Evolutionary conservation across 2,329 filamentous ascomycete genomes (phyloP), one percentile per base, ranked within the genome.

Genomic region (Exophiala spinifera): DNA sequence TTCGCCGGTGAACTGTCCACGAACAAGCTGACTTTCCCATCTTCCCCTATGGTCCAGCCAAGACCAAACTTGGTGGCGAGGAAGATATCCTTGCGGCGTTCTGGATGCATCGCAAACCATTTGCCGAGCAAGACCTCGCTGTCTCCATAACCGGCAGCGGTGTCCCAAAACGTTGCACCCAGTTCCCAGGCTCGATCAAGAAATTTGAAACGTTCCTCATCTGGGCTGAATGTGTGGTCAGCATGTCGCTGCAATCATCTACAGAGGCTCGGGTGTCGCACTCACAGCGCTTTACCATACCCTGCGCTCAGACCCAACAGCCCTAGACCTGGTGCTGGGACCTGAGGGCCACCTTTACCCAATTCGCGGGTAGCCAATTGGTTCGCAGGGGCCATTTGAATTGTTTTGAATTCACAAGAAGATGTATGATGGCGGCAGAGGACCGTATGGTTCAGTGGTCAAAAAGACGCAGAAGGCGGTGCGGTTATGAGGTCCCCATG

Each of bases 141-240:
- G 28, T 54, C 51, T n/a, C 46, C 51, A n/a, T 53, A 53, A 20
- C 70, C 56, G 43, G 70, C 67, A 6, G 70, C 65, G 6, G 68
- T 72, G 53, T 77, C 74, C 74, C 75, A 77, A 49, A 74, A 73
- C 1, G 67, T 70, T 23, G 67, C 66, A 1, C 76, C 76, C 3
- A 71, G 57, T 34, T 75, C 69, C 28, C 28, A 31, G 28, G 28
- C 28, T 31, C 28, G 28, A 31, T 31, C 28, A 31, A 31, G 28
- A 31, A 31, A 6, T 31, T 11, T 31, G 28, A 10, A 31, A 10
- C 28, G 4, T 31, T 31, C 28, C 28, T 31, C 28, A 10, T 31
- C 28, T 31, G 28, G 28, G 11, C 28, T 31, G 14, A 73, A 65
- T 3, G 76, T 74, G 8, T 72, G 69, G 55, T 79, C 76, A 1